Base-by-base conservation (phyloP, 2,329 filamentous ascomycete species). In the Trichoderma breve region DNA sequence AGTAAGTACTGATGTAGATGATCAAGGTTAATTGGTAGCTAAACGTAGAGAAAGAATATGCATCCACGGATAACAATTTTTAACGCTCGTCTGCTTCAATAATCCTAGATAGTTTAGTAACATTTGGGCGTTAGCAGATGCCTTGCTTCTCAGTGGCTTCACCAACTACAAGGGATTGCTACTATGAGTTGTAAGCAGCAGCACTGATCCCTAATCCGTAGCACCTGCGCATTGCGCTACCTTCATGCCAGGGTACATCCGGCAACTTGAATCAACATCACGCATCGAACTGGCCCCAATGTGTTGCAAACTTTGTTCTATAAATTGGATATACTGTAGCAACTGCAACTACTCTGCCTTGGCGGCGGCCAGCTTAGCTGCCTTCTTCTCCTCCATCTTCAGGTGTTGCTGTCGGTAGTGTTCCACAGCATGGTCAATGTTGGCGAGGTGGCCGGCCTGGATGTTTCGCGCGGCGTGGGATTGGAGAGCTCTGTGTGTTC, bases 361-460 rank as follows among this genome's bases (percentile, higher is more conserved):
- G 60, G 72, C 74, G 15, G 72, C 74, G 12, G 82, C 82, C 75
- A 88, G 74, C 79, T 83, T 87, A 78, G 83, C 82, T 47, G 81
- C 82, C 81, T 89, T 89, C 75, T 85, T 83, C 76, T 86, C 87
- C 80, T 89, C 87, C 72, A 88, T 86, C 72, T 84, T 84, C 70
- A 85, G 76, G 75, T 89, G 84, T 80, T 86, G 80, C 79, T 86
- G 82, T 76, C 82, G 82, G 82, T 88, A 90, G 81, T 89, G 88
- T 78, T 86, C 87, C 18, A 88, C 83, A 32, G 89, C 83, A 75
- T 87, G 81, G 78, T 88, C 86, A 61, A 90, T 79, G 79, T 87
- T 87, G 74, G 82, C 79, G 74, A 83, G 81, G 76, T 87, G 85
- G 53, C 88, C 88, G 32, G 88, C 87, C 30, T 85, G 86, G 21